Base-by-base conservation (phyloP, 129 eudicot genomes). In the Rutidosis leptorrhynchoides region DNA sequence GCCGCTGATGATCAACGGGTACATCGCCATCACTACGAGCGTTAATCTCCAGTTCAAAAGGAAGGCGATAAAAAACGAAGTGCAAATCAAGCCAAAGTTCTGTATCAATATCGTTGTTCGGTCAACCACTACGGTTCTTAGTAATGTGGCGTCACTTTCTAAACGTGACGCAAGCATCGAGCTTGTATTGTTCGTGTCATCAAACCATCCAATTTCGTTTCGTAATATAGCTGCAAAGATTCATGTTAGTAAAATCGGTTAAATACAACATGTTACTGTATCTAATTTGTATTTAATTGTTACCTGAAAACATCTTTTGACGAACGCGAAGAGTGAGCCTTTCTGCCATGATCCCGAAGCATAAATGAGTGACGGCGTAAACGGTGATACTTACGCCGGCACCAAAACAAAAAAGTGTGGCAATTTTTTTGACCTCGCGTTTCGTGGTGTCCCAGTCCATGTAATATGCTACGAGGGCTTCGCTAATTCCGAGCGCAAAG, bases 151-250 rank as follows among this genome's bases (percentile, higher is more conserved):
- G 65, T 94, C 99, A 65, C 93, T 86, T 69, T 94, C 99, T 69
- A 94, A 80, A 25, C 90, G 95, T 17, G 99, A 94, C 56, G 99
- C 95, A 1, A 94, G 95, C 95, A 80, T 94, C 11, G 99, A 80
- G 83, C 99, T 94, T 62, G 95, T 80, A 67, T 94, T 89, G 83
- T 81, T 87, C 68, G 72, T 69, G 54, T 94, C 86, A 52, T 94
- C 99, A 33, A 94, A 94, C 95, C 95, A 94, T 59, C 99, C 99
- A 3, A 94, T 94, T 73, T 94, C 99, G 55, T 94, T 94, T 73
- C 92, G 89, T 68, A 94, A 55, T 62, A 93, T 93, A 59, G 99
- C 99, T 94, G 88, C 80, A 84, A 65, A 76, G 69, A 62, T 8
- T 59, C 40, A 11, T 30, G 8, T 30, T 30, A 30, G 35, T 30